These are phyloP conservation scores for Pythium volutum DNA, from an alignment of 352 stramenopile species.

Conservation along the genomic window DNA sequence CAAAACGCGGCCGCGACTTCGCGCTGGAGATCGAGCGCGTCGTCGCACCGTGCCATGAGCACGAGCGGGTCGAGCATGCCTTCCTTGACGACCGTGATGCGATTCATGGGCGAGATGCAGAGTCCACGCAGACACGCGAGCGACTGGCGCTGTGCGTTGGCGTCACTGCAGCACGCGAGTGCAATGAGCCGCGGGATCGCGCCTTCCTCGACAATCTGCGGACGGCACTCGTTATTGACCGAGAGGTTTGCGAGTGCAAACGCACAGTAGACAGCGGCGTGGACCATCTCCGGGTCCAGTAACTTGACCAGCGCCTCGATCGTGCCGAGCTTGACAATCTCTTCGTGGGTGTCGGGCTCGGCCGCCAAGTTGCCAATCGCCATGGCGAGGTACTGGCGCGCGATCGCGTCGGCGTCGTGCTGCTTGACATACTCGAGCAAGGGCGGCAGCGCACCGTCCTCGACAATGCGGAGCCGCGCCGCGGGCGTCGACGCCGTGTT, in stretches of 20 bases:
- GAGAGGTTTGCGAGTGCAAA: constrained; percentile 95
- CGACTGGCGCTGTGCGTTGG: constrained; percentile 91
- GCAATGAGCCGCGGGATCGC: constrained; percentile 93
- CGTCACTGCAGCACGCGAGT: constrained; percentile 93
- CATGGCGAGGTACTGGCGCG: constrained; percentile 96
- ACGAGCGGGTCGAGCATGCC: constrained; percentile 95
- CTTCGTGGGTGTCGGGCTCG: constrained; percentile 93
- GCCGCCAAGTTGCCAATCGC: constrained; percentile 94
- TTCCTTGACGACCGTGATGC: constrained; percentile 88
- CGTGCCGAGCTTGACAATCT: constrained; percentile 90
- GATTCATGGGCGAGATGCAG: constrained; percentile 91
- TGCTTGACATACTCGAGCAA: constrained; percentile 91
- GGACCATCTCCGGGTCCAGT: constrained; percentile 87
- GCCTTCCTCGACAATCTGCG: constrained; percentile 91
- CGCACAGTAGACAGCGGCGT: constrained; percentile 87
- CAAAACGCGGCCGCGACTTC: constrained; percentile 94
- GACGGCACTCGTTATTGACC: constrained; percentile 92
- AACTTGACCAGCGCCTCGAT: constrained; percentile 91
- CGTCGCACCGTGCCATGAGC: constrained; percentile 92
- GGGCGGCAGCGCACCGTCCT: constrained; percentile 87
- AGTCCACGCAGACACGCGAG: constrained; percentile 91
- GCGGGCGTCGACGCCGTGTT: constrained; percentile 90
- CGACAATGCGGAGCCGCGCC: constrained; percentile 91
- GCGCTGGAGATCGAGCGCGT: constrained; percentile 84
- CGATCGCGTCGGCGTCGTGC: constrained; percentile 85